Percentiles rank a stretch among this genome's conserved stretches.
Conservation (phyloP, 2,329 filamentous ascomycete genomes). For the Neopestalotiopsis sp. region DNA sequence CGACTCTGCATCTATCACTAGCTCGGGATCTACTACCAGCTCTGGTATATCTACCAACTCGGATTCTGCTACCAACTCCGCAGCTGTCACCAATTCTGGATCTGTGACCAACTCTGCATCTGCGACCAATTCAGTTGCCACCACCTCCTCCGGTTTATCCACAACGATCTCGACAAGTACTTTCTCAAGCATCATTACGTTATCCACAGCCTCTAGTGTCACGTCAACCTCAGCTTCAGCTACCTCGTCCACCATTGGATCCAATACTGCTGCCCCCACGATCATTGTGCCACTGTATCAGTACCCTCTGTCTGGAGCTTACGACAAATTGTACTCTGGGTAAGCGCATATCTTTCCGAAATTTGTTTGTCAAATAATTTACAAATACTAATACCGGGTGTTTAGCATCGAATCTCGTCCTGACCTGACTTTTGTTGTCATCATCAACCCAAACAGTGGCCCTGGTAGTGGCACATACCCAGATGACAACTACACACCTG, state of each 20-base stretch:
- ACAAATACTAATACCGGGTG: background rate
- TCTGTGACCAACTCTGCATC: background rate
- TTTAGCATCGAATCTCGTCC: background rate
- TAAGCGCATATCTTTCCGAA: background rate
- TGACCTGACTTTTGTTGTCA: slow-evolving; percentile 17
- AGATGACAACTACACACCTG: slow-evolving; percentile 38
- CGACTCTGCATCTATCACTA: no score
- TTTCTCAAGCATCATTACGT: background rate
- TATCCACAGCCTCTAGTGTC: background rate
- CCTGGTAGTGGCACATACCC: slow-evolving; percentile 38
- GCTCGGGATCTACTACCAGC: no score
- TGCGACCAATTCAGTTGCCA: background rate
- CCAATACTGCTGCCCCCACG: background rate
- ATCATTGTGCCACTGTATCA: background rate
- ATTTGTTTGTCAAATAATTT: no score
- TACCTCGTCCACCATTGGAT: background rate
- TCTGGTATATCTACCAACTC: no score
- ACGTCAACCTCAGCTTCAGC: background rate
- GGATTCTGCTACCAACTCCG: background rate
- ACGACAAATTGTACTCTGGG: background rate
- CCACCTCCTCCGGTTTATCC: background rate
- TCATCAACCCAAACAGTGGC: slow-evolving; percentile 35
- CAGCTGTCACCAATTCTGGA: background rate
- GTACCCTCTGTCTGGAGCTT: background rate
- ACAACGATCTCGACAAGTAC: background rate